Evolutionary conservation across 345 rosid genomes (phyloP).

Genomic region (Brassica rapa): DNA sequence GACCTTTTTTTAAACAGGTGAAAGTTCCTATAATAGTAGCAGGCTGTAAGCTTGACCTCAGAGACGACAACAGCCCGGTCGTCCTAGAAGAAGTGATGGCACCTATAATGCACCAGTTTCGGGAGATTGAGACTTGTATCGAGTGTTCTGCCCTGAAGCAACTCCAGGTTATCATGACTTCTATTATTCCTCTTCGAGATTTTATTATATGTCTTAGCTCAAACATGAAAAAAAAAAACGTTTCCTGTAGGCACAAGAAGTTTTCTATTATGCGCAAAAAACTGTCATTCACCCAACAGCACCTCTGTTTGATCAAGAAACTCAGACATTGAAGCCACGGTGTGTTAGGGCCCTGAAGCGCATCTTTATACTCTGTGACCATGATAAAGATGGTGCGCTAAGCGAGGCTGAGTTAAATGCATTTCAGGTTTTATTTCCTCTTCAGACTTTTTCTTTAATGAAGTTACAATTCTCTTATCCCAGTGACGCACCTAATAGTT

Average conservation of each 20-base stretch:
- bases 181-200: slow-evolving; percentile 13
- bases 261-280: slow-evolving; percentile 94
- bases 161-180: slow-evolving; percentile 64
- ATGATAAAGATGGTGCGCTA: not conserved
- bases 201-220: slow-evolving; percentile 7
- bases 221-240: not conserved
- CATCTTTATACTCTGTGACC: not conserved
- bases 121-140: slow-evolving; percentile 96
- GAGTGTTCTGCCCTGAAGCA: slow-evolving; percentile 85
- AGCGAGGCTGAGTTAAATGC: not conserved
- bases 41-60: slow-evolving; percentile 92
- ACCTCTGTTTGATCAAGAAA: slow-evolving; percentile 90
- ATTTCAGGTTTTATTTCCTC: not conserved
- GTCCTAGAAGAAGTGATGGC: slow-evolving; percentile 90
- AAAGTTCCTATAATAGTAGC: slow-evolving; percentile 90
- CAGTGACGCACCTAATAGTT: not conserved
- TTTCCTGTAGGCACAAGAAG: slow-evolving; percentile 74
- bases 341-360: not conserved
- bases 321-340: slow-evolving; percentile 71
- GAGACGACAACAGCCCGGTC: slow-evolving; percentile 78
- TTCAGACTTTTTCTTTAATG: not conserved
- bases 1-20: slow-evolving; percentile 54
- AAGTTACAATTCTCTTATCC: not conserved
- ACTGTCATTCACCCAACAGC: slow-evolving; percentile 96
- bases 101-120: slow-evolving; percentile 94